A percentile compares a stretch with the other conserved stretches of the same genome.
Evolutionary conservation across 352 stramenopile genomes (phyloP).

Genomic region (Phytophthora meadii): DNA sequence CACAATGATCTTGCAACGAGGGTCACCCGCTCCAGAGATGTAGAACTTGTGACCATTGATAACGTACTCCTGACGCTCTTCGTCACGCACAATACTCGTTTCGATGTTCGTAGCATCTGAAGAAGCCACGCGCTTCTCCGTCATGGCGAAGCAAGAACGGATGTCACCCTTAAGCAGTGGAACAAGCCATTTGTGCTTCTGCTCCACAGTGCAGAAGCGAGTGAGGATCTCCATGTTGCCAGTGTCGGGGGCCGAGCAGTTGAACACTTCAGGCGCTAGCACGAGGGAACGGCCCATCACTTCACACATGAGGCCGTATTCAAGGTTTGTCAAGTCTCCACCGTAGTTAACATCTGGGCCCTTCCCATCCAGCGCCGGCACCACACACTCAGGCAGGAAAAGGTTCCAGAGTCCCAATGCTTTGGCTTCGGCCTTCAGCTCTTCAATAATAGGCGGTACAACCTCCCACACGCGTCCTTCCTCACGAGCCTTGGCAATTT

Average conservation of each 20-base stretch:
- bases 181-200: conserved; percentile 94
- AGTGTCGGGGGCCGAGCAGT: conserved; percentile 97
- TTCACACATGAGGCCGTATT: conserved; percentile 97
- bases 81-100: conserved; percentile 77
- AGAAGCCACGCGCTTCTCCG: conserved; percentile 94
- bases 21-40: conserved; percentile 95
- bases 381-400: conserved; percentile 86
- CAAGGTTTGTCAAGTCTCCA: conserved; percentile 82
- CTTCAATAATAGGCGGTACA: conserved; percentile 90
- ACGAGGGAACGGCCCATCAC: conserved; percentile 93
- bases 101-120: conserved; percentile 97
- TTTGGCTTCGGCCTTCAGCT: conserved; percentile 92
- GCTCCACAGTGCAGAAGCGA: conserved; percentile 90
- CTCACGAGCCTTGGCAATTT: conserved; percentile 63
- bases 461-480: conserved; percentile 78
- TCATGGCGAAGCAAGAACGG: conserved; percentile 97
- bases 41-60: conserved; percentile 97
- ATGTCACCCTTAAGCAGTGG: conserved; percentile 94
- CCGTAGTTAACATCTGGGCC: conserved; percentile 65
- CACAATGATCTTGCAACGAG: conserved; percentile 93
- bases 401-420: conserved; percentile 96
- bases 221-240: conserved; percentile 99
- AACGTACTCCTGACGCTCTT: conserved; percentile 85
- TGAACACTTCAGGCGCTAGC: conserved; percentile 95
- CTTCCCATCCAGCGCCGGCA: conserved; percentile 54